These are phyloP conservation scores for Amborella trichopoda DNA, from an alignment of 164 flowering plant genomes.

Conservation along the genomic window DNA sequence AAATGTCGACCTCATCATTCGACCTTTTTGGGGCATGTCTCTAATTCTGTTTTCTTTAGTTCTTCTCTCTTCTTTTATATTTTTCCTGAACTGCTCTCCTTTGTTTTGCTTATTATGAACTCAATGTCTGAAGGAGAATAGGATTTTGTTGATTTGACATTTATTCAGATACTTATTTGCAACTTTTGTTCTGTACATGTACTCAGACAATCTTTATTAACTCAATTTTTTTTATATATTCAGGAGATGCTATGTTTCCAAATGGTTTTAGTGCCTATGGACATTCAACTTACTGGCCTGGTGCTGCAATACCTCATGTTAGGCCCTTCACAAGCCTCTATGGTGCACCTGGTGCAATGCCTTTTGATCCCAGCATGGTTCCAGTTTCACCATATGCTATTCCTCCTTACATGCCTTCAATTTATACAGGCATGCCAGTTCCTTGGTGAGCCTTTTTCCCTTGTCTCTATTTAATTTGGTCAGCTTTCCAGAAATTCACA, in stretches of 20 bases:
- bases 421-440: constrained; percentile 30
- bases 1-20: no score
- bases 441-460: constrained; percentile 25
- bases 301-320: constrained; percentile 21
- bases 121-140: no score
- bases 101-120: no score
- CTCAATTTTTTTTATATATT: constrained; percentile 1
- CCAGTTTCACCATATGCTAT: constrained; percentile 27
- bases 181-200: background rate
- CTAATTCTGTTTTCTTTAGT: no score
- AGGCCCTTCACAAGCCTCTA: constrained; percentile 35
- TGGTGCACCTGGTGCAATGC: constrained; percentile 35
- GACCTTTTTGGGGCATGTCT: no score
- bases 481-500: no score
- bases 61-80: no score
- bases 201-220: background rate
- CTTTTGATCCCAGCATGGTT: constrained; percentile 32
- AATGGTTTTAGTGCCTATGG: constrained; percentile 30
- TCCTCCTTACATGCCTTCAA: constrained; percentile 34
- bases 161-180: no score
- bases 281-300: constrained; percentile 36
- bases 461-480: background rate
- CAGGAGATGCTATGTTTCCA: constrained; percentile 22
- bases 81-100: no score
- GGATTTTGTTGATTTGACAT: no score